Conservation (phyloP, 2,329 filamentous ascomycete species). For the Stachybotrys chlorohalonatus region DNA sequence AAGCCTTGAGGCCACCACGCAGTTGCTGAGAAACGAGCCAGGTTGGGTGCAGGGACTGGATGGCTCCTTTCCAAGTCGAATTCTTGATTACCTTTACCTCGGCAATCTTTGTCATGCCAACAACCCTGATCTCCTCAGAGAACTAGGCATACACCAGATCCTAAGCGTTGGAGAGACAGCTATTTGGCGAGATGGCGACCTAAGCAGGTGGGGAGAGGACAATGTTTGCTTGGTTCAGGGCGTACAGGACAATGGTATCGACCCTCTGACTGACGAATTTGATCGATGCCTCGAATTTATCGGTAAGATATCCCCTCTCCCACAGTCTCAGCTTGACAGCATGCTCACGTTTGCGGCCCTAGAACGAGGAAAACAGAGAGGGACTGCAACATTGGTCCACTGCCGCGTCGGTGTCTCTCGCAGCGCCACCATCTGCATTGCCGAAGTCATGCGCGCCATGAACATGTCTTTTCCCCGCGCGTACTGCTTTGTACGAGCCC, state of each 20-base stretch:
- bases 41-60: constrained; percentile 77
- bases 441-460: constrained; percentile 86
- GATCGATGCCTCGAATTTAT: constrained; percentile 83
- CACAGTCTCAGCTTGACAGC: not conserved
- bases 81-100: constrained; percentile 91
- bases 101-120: constrained; percentile 92
- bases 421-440: constrained; percentile 95
- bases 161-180: constrained; percentile 87
- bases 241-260: constrained; percentile 95
- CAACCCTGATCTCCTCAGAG: constrained; percentile 72
- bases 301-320: constrained; percentile 47
- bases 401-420: constrained; percentile 93
- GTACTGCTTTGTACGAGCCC: constrained; percentile 91
- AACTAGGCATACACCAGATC: constrained; percentile 77
- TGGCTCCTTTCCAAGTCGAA: constrained; percentile 80
- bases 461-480: constrained; percentile 80
- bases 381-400: constrained; percentile 84
- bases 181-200: constrained; percentile 65
- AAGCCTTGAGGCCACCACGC: constrained; percentile 42
- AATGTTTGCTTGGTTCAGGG: constrained; percentile 75
- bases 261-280: constrained; percentile 81
- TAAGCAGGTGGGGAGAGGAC: constrained; percentile 64
- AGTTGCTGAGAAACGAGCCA: constrained; percentile 52
- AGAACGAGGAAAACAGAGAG: constrained; percentile 72
- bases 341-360: constrained; percentile 4